Evolutionary conservation across 2,329 filamentous ascomycete genomes (phyloP).

Genomic region (Ceratocystis smalleyi): DNA sequence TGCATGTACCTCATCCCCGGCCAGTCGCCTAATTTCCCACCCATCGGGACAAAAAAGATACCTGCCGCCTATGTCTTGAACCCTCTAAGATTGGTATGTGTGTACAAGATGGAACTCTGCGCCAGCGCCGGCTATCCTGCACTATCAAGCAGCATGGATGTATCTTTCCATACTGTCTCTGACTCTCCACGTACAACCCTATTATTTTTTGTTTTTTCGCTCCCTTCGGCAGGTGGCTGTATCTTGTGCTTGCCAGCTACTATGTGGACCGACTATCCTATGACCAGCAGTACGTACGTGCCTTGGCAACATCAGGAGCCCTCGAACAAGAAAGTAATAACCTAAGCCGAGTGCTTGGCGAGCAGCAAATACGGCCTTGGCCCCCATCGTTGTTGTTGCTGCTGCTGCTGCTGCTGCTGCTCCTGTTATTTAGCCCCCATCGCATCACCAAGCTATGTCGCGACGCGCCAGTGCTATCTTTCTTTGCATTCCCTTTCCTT

Average conservation of each 20-base stretch:
- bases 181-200: background rate
- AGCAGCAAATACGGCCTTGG: background rate
- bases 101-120: background rate
- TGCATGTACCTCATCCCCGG: background rate
- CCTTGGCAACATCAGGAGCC: background rate
- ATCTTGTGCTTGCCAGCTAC: background rate
- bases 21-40: background rate
- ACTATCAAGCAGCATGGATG: background rate
- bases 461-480: background rate
- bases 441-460: background rate
- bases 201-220: too few relatives aligned
- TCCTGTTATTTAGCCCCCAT: background rate
- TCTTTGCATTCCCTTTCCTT: background rate
- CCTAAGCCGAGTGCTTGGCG: background rate
- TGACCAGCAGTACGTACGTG: background rate
- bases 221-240: background rate
- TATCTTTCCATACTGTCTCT: background rate
- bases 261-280: too few relatives aligned
- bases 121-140: background rate
- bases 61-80: background rate
- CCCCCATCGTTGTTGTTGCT: background rate
- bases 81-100: background rate
- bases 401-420: background rate
- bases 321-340: background rate
- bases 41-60: background rate